Evolutionary conservation across 2,329 filamentous ascomycete genomes (phyloP).

Genomic region (Pseudohalonectria lignicola): DNA sequence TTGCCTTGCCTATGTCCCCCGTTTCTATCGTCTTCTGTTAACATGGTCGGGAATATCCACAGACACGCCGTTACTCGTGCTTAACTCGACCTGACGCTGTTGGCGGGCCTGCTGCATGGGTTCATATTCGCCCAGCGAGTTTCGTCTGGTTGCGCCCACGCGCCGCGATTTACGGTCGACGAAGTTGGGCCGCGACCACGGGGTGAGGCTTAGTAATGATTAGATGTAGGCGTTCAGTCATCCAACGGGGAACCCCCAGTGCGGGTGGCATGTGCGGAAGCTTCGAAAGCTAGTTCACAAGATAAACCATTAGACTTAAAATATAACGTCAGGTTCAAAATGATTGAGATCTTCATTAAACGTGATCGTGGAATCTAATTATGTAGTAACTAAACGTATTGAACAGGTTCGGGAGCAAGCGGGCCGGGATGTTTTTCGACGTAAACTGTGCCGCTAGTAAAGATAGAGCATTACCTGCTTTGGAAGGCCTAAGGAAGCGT

Average conservation of each 20-base stretch:
- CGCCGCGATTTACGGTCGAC: background rate
- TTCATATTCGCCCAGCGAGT: background rate
- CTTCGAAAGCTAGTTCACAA: too few species aligned
- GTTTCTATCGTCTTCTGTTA: conserved; percentile 1
- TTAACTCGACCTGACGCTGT: background rate
- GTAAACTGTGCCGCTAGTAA: too few species aligned
- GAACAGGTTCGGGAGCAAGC: too few species aligned
- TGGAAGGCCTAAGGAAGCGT: background rate
- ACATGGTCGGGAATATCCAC: conserved; percentile 5
- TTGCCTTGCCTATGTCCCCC: conserved; percentile 2
- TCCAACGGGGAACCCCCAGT: too few species aligned
- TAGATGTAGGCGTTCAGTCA: too few species aligned
- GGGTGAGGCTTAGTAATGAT: background rate
- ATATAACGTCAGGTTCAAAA: too few species aligned
- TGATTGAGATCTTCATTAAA: too few species aligned
- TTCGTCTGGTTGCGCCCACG: background rate
- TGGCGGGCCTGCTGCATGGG: background rate
- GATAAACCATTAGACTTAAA: too few species aligned
- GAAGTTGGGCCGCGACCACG: background rate
- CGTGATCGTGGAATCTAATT: too few species aligned
- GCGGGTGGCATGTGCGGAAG: too few species aligned
- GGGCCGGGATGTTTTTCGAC: too few species aligned
- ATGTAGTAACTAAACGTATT: too few species aligned
- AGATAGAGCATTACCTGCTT: background rate
- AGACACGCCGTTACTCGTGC: background rate